These are phyloP conservation scores for Syzygium syzygioides DNA, from an alignment of 441 rosid genomes.

Conservation along the genomic window DNA sequence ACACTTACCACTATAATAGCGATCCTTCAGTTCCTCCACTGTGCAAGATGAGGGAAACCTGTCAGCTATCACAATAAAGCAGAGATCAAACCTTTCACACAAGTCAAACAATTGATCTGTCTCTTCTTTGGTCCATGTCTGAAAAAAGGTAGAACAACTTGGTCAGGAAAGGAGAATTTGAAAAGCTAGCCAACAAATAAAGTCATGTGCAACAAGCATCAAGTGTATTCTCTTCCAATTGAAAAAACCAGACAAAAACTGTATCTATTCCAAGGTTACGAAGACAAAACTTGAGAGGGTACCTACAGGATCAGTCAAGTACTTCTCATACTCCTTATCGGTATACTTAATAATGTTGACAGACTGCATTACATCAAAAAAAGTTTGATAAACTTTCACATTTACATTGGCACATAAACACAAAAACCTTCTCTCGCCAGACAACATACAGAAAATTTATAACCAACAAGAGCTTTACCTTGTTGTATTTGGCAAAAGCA, in stretches of 20 bases:
- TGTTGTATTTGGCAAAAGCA: conserved; percentile 90
- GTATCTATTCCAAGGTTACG: not conserved
- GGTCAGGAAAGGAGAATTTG: not conserved
- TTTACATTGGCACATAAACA: not conserved
- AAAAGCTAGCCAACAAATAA: not conserved
- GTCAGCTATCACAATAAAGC: conserved; percentile 75
- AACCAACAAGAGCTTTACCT: conserved; percentile 27
- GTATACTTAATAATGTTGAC: conserved; percentile 73
- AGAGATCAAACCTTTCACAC: conserved; percentile 80
- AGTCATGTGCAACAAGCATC: conserved; percentile 8
- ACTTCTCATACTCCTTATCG: conserved; percentile 81
- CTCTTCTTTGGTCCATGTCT: conserved; percentile 91
- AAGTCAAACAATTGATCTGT: conserved; percentile 84
- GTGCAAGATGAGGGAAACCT: conserved; percentile 55
- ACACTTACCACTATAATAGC: conserved; percentile 72
- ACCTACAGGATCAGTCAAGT: conserved; percentile 86
- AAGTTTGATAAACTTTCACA: not conserved
- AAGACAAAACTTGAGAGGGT: conserved; percentile 10
- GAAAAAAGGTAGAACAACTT: not conserved
- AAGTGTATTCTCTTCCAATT: not conserved
- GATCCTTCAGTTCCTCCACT: conserved; percentile 87
- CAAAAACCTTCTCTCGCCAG: not conserved
- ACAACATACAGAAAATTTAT: not conserved
- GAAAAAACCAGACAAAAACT: not conserved
- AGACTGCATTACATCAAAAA: conserved; percentile 41